Evolutionary conservation across 257 asterid genomes (phyloP).

Genomic region (Leptodermis oblonga): DNA sequence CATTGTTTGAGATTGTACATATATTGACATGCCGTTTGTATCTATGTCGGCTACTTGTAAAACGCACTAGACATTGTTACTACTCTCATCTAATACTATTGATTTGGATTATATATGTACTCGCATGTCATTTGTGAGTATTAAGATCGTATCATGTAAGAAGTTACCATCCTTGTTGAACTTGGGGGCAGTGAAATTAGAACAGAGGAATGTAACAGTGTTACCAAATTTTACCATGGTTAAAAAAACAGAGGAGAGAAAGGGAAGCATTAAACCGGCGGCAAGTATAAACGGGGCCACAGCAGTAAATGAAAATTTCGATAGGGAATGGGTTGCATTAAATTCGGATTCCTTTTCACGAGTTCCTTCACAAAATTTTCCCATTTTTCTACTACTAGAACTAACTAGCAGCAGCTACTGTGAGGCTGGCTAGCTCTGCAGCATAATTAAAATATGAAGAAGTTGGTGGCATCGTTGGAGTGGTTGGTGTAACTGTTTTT

Average conservation of each 20-base stretch:
- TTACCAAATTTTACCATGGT: too few species aligned
- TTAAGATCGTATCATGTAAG: too few species aligned
- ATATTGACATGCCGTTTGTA: too few species aligned
- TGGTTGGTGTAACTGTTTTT: slow-evolving; percentile 11
- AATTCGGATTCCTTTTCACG: slow-evolving; percentile 12
- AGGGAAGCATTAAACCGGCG: slow-evolving; percentile 20
- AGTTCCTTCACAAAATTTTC: neutral
- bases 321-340: slow-evolving; percentile 7
- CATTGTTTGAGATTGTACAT: too few species aligned
- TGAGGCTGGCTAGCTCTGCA: neutral
- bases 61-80: too few species aligned
- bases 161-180: too few species aligned
- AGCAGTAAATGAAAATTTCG: slow-evolving; percentile 19
- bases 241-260: too few species aligned
- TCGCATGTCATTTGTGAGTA: too few species aligned
- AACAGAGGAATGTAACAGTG: neutral
- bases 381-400: neutral
- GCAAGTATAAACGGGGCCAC: slow-evolving; percentile 18
- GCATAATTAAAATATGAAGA: neutral
- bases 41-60: too few species aligned
- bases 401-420: neutral
- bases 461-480: neutral
- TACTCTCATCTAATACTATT: too few species aligned
- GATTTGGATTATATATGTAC: too few species aligned
- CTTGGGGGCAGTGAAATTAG: too few species aligned